Evolutionary conservation across 116 monocot genomes (phyloP), one percentile per base, ranked within the genome.

Genomic region (Cymodocea nodosa): DNA sequence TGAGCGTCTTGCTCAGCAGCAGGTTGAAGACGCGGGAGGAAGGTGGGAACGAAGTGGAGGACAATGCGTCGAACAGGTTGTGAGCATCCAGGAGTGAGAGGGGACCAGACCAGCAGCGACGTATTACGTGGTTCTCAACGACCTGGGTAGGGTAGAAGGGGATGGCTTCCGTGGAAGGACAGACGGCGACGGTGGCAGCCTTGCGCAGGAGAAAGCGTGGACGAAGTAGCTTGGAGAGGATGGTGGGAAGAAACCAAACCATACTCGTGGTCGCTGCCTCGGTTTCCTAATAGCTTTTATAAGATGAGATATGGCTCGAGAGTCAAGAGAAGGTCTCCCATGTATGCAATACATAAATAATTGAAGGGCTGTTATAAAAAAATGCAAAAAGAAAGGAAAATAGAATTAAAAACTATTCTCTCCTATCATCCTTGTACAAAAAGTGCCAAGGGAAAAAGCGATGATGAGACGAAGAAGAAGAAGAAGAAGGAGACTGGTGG

Each of bases 51-150:
- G 50, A 9, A 12, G 30, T 44, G 50, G 50, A 8, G 15, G 66
- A 37, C 52, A 66, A 30, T 15, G 0, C 16, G 66, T 52, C 66
- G 66, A 51, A 51, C 30, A 66, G 66, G 51, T 25, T 23, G 30
- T 19, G 51, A 5, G 66, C 66, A 24, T 50, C 51, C 11, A 9
- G 51, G 24, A 66, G 44, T 23, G 49, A 13, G 44, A 66, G 51
- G 11, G 51, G 66, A 44, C 23, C 50, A 2, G 66, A 66, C 66
- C 66, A 66, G 25, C 66, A 66, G 5, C 66, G 25, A 11, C 34
- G 60, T 10, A 16, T 34, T 9, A 60, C 60, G 60, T 19, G 14
- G 34, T 35, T 15, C 12, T 52, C 52, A 15, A 52, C 14, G 52
- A 16, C 52, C 14, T 16, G n/a, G 52, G n/a, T 52, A 4, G 52